Percentiles rank a stretch among this genome's conserved stretches.
These are phyloP conservation scores for Galeopsis tetrahit DNA, from an alignment of 257 asterid species.

Conservation along the genomic window DNA sequence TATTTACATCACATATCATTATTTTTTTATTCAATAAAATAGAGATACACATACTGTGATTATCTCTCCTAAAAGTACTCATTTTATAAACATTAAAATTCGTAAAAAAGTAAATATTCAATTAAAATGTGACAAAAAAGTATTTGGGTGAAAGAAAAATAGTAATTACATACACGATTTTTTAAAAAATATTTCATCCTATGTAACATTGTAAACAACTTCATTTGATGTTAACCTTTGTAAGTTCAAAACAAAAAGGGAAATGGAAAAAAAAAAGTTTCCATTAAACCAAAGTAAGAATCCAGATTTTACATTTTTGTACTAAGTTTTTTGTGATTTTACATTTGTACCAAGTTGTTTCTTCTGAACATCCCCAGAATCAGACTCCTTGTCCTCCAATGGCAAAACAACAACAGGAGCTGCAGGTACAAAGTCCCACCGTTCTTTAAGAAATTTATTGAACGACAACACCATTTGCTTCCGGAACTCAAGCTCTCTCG, in stretches of 20 bases:
- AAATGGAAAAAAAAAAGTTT: background rate
- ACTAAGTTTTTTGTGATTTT: slow-evolving; percentile 38
- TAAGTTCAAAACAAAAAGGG: background rate
- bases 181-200: too few relatives aligned
- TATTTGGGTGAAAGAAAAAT: too few relatives aligned
- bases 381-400: slow-evolving; percentile 49
- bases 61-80: too few relatives aligned
- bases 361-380: slow-evolving; percentile 34
- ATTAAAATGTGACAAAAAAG: too few relatives aligned
- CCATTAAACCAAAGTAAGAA: slow-evolving; percentile 21
- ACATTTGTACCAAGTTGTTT: slow-evolving; percentile 29
- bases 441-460: slow-evolving; percentile 69
- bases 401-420: slow-evolving; percentile 91
- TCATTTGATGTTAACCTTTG: too few relatives aligned
- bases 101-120: too few relatives aligned
- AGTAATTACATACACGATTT: too few relatives aligned
- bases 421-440: slow-evolving; percentile 91
- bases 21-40: too few relatives aligned
- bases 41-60: too few relatives aligned
- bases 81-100: too few relatives aligned
- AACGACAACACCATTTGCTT: slow-evolving; percentile 74
- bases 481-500: slow-evolving; percentile 84
- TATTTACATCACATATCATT: too few relatives aligned
- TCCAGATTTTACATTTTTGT: slow-evolving; percentile 24
- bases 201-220: too few relatives aligned